Evolutionary conservation across 192 early-diverging fungal genomes (phyloP), one percentile per base, ranked within the genome.

Genomic region (Geranomyces variabilis): DNA sequence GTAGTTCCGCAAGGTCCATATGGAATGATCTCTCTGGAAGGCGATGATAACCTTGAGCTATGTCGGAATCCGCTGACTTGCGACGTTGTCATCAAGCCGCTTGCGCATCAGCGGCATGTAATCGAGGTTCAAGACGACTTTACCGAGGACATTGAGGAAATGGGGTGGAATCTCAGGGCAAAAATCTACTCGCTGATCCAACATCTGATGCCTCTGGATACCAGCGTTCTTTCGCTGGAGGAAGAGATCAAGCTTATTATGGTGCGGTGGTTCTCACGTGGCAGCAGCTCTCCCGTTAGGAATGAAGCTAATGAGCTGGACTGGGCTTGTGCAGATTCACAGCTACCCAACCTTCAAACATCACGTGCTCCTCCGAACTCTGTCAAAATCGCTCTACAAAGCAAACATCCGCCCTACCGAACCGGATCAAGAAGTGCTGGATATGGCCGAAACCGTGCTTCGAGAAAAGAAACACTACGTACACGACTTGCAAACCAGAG

Each of bases 1-100:
- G 36, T 28, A 71, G 70, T 71, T 24, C 60, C 58, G 12, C 70
- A 71, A 41, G 70, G 70, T 53, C 61, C 47, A 5, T 14, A 64
- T 13, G 70, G 70, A 12, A 33, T 56, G 21, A 33, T 70, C 17
- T 31, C 26, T 19, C 30, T 36, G 0, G 51, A 68, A 15, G 66
- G 48, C 8, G 58, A 60, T 8, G 58, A 60, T 17, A 17, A 8
- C 5, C 21, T 7, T 29, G 58, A 17, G 8, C 17, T 10, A 34
- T 60, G 58, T 29, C 55, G 68, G 9, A 70, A 70, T 46, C 68
- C 68, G 29, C 26, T 70, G 36, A 57, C 41, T 22, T 24, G 68
- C 55, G 43, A 19, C 14, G 21, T n/a, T 3, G 21, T 45, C 41
- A 24, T 46, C 3, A 64, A 64, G 21, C 63, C 63, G 34, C 63